Base-by-base conservation (phyloP, 2,329 filamentous ascomycete genomes). In the Phialocephala subalpina region DNA sequence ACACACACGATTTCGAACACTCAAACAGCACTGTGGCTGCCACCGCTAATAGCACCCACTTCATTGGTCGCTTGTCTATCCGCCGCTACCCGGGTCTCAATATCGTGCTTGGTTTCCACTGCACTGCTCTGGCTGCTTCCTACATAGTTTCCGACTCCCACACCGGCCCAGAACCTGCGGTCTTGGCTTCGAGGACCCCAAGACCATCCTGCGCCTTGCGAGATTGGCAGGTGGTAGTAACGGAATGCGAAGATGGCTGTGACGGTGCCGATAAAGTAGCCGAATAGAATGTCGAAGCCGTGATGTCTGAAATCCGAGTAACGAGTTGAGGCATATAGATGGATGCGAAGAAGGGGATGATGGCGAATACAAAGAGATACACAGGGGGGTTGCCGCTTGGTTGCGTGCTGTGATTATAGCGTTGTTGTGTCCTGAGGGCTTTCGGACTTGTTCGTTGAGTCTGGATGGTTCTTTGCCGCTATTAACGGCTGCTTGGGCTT, bases 301-400 rank as follows among this genome's bases (percentile, higher is more conserved):
- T 95, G 92, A 78, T 98, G 95, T 45, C 92, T 89, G 80, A 90
- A 97, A 78, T 97, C 90, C 66, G 90, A 94, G 86, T 91, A 98
- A 12, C 95, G 91, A 1, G 93, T 95, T 33, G 90, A n/a, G 90
- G 85, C 68, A 97, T 91, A 80, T 94, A 97, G 69, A 94, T 86
- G 5, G 94, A 91, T 1, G 87, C 82, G 64, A 89, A 90, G 69
- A 94, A 86, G 2, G 94, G 94, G 1, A 92, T 78, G 20, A 93
- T 81, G 1, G 88, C 85, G 40, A 95, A 77, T 53, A 90, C 81
- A 14, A 97, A 83, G 2, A 96, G 88, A 75, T 93, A 95, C 7
- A 94, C 81, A 0, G 94, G 94, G 0, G 94, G 93, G 94, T 91
- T 1, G 94, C 94, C 4, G 91, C 92, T 74, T 93, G 88, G 63